A percentile compares a stretch with the other conserved stretches of the same genome.
These are phyloP conservation scores for Extremus antarcticus DNA, from an alignment of 495 filamentous ascomycete species.

Conservation along the genomic window DNA sequence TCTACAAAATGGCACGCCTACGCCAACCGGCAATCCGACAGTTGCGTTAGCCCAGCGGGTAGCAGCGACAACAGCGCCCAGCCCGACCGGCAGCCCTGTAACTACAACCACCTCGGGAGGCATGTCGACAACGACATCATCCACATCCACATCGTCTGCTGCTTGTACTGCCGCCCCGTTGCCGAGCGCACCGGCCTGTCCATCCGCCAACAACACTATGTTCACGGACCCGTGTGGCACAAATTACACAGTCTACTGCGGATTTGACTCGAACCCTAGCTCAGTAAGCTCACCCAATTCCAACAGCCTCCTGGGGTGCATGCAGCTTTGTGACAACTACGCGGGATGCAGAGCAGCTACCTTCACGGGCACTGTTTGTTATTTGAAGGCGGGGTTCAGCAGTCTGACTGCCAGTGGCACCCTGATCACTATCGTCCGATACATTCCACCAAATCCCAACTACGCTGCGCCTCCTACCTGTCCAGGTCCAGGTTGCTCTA, in stretches of 20 bases:
- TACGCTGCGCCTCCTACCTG: constrained; percentile 2
- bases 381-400: constrained; percentile 2
- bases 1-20: not conserved
- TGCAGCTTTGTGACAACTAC: constrained; percentile 2
- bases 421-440: constrained; percentile 2
- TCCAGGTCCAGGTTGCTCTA: not conserved
- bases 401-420: not conserved
- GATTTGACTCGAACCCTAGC: not conserved
- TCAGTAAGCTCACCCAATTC: not conserved
- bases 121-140: not conserved
- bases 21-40: not conserved
- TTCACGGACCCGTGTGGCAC: constrained; percentile 7
- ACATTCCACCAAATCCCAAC: constrained; percentile 4
- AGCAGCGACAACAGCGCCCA: not conserved
- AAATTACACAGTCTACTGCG: constrained; percentile 8
- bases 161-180: not conserved
- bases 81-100: not conserved
- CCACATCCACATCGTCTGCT: constrained; percentile 17
- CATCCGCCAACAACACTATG: not conserved
- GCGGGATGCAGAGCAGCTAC: not conserved
- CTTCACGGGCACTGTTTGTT: not conserved
- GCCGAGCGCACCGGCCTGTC: not conserved
- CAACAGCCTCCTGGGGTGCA: not conserved
- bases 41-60: not conserved
- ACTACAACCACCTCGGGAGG: not conserved